Evolutionary conservation across 2,329 filamentous ascomycete genomes (phyloP), one percentile per base, ranked within the genome.

Genomic region (Colletotrichum viniferum): DNA sequence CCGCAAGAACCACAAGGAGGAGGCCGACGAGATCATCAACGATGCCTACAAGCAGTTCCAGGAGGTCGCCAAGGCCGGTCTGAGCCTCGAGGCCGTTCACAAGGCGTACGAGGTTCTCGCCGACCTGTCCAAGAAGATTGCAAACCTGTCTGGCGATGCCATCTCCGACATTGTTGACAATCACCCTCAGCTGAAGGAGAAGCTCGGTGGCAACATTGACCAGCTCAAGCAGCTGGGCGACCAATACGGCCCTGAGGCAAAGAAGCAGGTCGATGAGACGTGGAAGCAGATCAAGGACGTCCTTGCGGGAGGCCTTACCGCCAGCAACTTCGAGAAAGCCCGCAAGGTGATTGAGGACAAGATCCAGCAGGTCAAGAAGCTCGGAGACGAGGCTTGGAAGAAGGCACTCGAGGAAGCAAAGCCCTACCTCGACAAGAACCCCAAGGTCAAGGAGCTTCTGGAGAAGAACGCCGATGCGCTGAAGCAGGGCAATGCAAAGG

Each of bases 401-500:
- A 93, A 94, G 86, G 93, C 91, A 1, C 81, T 94, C 62, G 92
- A 95, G 84, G 87, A 94, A 83, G 92, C 91, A 43, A 92, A 94
- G 86, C 93, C 94, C 1, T 90, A 92, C 74, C 88, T 96, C 1
- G 93, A 95, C 78, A 95, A 95, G 88, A 94, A 91, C 83, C 93
- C 94, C n/a, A 87, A 94, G 85, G 85, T 94, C 74, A 95, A 95
- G 87, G 87, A 95, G 83, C 82, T 95, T 0, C 81, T 96, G 2
- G 93, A 95, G 86, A 87, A 94, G 80, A 96, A 96, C 83, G 88
- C 89, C 62, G 92, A 94, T 71, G 84, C 88, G 0, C 84, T 96
- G 64, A 95, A 94, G 86, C 85, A 91, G 77, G 93, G 93, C 18
- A 93, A 95, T 78, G 84, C 91, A 16, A 85, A 86, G 65, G 91